Conservation (phyloP, 768 basidiomycete species). For the Agaricus sinodeliciosus region DNA sequence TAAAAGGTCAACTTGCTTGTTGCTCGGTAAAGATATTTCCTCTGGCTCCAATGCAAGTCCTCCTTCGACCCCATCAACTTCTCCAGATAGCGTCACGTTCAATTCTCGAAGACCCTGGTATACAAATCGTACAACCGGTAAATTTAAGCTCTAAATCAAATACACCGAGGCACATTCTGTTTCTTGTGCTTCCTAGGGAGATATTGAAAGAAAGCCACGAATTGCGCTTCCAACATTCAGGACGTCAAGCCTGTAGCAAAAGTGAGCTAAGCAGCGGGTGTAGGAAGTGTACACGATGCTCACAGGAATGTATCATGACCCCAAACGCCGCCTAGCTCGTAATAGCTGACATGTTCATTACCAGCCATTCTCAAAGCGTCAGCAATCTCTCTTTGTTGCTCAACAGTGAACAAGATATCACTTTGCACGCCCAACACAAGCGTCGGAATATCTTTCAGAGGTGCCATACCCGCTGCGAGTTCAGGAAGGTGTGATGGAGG, state of each 20-base stretch:
- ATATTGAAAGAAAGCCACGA: conserved; percentile 68
- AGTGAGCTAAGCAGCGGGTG: neutral
- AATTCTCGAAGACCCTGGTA: no score
- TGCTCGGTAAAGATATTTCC: no score
- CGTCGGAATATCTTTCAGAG: conserved; percentile 69
- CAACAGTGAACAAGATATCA: conserved; percentile 94
- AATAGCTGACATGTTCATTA: conserved; percentile 86
- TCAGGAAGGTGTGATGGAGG: conserved; percentile 70
- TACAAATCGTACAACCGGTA: neutral
- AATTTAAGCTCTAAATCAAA: neutral
- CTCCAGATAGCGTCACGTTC: no score
- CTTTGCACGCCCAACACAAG: conserved; percentile 93
- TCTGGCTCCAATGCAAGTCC: no score
- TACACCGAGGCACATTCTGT: neutral
- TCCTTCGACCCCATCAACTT: no score
- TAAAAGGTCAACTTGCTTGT: no score
- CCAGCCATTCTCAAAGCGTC: conserved; percentile 90
- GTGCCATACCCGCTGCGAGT: conserved; percentile 72
- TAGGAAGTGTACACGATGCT: conserved; percentile 26
- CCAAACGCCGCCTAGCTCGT: conserved; percentile 98
- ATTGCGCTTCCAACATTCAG: conserved; percentile 89
- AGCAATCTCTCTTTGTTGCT: conserved; percentile 92
- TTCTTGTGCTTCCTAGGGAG: neutral
- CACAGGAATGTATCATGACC: conserved; percentile 97
- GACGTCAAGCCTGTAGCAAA: conserved; percentile 59